Evolutionary conservation across 176 grass and related monocot genomes (phyloP).

Genomic region (Rhynchospora tenuis): DNA sequence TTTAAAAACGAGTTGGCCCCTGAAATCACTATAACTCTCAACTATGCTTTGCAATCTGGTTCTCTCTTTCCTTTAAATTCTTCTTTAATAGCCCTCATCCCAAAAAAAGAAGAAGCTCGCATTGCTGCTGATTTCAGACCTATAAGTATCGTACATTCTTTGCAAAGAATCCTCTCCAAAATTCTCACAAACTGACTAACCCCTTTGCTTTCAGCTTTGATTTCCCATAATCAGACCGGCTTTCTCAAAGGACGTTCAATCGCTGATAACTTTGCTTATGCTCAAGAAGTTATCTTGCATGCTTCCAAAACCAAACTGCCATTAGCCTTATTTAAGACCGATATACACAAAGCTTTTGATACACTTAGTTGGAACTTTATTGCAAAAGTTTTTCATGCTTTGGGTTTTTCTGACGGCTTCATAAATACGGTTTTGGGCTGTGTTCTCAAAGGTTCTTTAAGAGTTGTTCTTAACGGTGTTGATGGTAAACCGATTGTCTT

Average conservation of each 20-base stretch:
- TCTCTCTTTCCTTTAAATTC: too few species aligned
- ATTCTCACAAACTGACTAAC: neutral
- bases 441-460: neutral
- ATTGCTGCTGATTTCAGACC: neutral
- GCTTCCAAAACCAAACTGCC: neutral
- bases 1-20: too few species aligned
- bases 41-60: too few species aligned
- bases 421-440: too few species aligned
- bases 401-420: too few species aligned
- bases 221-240: neutral
- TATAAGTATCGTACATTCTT: neutral
- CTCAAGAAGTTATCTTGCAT: neutral
- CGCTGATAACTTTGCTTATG: neutral
- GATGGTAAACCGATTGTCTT: neutral
- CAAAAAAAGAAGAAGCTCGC: too few species aligned
- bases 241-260: neutral
- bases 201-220: too few species aligned
- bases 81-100: too few species aligned
- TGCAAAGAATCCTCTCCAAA: neutral
- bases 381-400: neutral
- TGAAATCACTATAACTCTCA: too few species aligned
- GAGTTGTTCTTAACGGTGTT: neutral
- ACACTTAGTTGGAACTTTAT: neutral
- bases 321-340: neutral
- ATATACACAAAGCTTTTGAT: neutral